Percentiles rank a stretch among this genome's conserved stretches.
Conservation (phyloP, 106 monocot species). For the Narthecium ossifragum region DNA sequence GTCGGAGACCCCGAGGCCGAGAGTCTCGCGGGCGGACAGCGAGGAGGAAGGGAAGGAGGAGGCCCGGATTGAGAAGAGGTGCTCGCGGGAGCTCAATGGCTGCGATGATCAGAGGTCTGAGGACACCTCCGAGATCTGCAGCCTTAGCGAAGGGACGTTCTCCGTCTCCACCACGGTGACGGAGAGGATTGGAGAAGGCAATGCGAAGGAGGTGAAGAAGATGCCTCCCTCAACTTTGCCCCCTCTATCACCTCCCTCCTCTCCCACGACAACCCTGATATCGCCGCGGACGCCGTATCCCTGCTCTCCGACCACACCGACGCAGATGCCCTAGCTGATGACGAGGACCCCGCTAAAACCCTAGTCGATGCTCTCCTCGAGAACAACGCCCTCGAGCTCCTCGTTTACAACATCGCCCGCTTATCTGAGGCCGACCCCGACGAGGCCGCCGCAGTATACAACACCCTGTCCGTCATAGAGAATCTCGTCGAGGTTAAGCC, state of each 20-base stretch:
- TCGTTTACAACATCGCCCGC: constrained; percentile 77
- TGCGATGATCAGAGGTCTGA: no score
- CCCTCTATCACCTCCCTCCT: constrained; percentile 70
- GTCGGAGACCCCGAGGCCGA: no score
- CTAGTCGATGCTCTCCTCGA: constrained; percentile 81
- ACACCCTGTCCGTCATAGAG: constrained; percentile 70
- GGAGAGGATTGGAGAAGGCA: no score
- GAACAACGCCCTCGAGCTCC: constrained; percentile 76
- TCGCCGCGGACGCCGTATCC: constrained; percentile 62
- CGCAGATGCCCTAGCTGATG: constrained; percentile 70
- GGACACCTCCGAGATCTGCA: no score
- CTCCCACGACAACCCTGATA: constrained; percentile 73
- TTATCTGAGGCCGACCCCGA: constrained; percentile 84
- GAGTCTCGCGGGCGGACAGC: no score
- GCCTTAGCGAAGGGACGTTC: no score
- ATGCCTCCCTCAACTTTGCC: constrained; percentile 39
- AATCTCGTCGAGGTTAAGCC: constrained; percentile 82
- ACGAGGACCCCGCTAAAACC: constrained; percentile 52
- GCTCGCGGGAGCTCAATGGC: no score
- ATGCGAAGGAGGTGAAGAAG: no score
- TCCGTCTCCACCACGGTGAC: no score
- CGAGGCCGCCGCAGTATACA: constrained; percentile 71
- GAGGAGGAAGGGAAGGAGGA: no score
- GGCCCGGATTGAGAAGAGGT: no score
- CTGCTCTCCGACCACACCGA: constrained; percentile 81